Conservation (phyloP, 495 filamentous ascomycete species). For the Aspergillus incahuasiensis region DNA sequence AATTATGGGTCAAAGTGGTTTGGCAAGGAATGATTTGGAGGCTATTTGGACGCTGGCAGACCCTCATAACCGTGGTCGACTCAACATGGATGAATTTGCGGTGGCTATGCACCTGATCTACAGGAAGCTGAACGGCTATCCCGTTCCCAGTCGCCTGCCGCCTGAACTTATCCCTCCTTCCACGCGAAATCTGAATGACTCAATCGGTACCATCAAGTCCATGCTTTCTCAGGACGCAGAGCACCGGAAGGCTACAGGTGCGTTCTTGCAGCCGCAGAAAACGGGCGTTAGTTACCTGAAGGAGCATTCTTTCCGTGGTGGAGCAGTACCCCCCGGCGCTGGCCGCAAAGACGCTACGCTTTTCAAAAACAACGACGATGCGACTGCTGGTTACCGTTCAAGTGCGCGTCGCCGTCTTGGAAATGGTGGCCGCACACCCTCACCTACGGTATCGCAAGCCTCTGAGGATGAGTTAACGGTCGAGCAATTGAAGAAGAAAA, state of each 20-base stretch:
- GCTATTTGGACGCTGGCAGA: constrained; percentile 94
- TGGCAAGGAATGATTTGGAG: constrained; percentile 86
- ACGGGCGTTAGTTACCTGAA: constrained; percentile 98
- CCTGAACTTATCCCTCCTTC: constrained; percentile 94
- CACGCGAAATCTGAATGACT: constrained; percentile 87
- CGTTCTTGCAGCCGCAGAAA: constrained; percentile 84
- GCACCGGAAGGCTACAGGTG: constrained; percentile 73
- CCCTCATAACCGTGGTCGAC: constrained; percentile 82
- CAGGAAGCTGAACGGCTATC: constrained; percentile 91
- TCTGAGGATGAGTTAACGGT: constrained; percentile 79
- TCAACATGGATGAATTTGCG: constrained; percentile 97
- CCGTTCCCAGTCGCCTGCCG: constrained; percentile 84
- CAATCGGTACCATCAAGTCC: constrained; percentile 87
- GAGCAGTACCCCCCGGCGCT: constrained; percentile 33
- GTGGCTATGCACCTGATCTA: constrained; percentile 99
- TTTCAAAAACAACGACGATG: constrained; percentile 94
- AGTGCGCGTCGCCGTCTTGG: constrained; percentile 83
- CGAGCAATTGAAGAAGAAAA: constrained; percentile 87
- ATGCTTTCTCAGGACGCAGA: constrained; percentile 89
- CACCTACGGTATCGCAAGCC: constrained; percentile 65
- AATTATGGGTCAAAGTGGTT: constrained; percentile 92
- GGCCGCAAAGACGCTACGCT: constrained; percentile 90
- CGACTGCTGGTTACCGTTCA: constrained; percentile 79
- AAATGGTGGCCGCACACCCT: constrained; percentile 70
- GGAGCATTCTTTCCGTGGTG: constrained; percentile 80